Conservation (phyloP, 306 rosid genomes). For the Vigna radiata region DNA sequence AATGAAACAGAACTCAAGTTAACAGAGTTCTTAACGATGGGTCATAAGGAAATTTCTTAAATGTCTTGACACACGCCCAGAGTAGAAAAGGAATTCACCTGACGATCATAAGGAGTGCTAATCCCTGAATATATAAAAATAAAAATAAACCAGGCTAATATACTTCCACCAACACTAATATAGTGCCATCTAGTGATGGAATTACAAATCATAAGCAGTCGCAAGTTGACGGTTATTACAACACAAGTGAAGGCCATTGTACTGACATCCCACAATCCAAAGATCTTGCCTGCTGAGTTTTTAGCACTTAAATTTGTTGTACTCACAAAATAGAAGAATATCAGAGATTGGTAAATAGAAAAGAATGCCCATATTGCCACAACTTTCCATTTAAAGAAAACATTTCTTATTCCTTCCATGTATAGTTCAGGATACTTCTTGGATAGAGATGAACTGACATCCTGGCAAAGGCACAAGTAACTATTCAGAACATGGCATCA, state of each 20-base stretch:
- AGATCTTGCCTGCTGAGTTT: slow-evolving; percentile 72
- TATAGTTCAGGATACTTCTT: slow-evolving; percentile 94
- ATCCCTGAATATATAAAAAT: slow-evolving; percentile 76
- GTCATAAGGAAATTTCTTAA: slow-evolving; percentile 6
- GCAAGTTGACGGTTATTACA: slow-evolving; percentile 85
- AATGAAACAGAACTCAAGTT: slow-evolving; percentile 32
- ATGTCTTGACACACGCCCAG: slow-evolving; percentile 18
- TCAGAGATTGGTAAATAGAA: slow-evolving; percentile 86
- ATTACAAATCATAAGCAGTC: slow-evolving; percentile 86
- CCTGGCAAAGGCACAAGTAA: slow-evolving; percentile 62
- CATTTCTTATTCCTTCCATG: slow-evolving; percentile 84
- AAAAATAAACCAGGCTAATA: slow-evolving; percentile 87
- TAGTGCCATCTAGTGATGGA: slow-evolving; percentile 93
- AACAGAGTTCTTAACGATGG: slow-evolving; percentile 14
- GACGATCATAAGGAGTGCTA: slow-evolving; percentile 67
- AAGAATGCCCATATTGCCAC: slow-evolving; percentile 91
- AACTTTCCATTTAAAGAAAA: slow-evolving; percentile 89
- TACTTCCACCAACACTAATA: slow-evolving; percentile 93
- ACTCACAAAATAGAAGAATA: slow-evolving; percentile 74
- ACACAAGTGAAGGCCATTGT: slow-evolving; percentile 96
- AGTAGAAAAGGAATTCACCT: slow-evolving; percentile 57
- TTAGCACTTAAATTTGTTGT: slow-evolving; percentile 61
- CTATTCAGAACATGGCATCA: slow-evolving; percentile 40
- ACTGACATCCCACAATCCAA: slow-evolving; percentile 96
- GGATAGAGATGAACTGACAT: slow-evolving; percentile 91